Conservation (phyloP, 495 filamentous ascomycete genomes). For the Xylaria acuta region DNA sequence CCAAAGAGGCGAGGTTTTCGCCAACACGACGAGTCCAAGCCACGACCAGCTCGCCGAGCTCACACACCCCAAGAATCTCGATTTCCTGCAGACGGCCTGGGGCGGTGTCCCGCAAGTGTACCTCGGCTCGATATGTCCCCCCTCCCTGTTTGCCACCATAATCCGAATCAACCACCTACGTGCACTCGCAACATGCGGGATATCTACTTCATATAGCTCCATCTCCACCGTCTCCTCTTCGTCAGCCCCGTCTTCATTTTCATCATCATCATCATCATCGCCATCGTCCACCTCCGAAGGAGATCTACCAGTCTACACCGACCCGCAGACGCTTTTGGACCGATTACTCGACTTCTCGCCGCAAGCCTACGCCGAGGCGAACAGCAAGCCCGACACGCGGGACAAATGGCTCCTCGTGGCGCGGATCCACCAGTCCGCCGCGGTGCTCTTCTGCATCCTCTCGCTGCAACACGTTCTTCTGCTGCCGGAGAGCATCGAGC, state of each 20-base stretch:
- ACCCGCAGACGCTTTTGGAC: conserved; percentile 5
- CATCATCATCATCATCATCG: neutral
- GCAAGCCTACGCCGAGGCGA: neutral
- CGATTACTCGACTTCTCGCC: conserved; percentile 15
- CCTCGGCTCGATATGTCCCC: conserved; percentile 26
- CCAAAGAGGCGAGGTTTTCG: conserved; percentile 25
- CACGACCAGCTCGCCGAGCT: conserved; percentile 18
- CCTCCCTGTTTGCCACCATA: conserved; percentile 1
- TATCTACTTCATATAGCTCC: neutral
- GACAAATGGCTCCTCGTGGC: conserved; percentile 23
- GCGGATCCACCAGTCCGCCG: conserved; percentile 21
- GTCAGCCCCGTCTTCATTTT: neutral
- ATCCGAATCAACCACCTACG: conserved; percentile 26
- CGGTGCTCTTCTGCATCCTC: conserved; percentile 21
- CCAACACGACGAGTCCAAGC: conserved; percentile 27
- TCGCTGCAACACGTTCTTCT: conserved; percentile 3
- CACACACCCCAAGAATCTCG: conserved; percentile 15
- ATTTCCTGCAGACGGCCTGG: conserved; percentile 11
- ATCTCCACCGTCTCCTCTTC: neutral
- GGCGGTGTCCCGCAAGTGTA: neutral
- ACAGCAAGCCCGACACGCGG: neutral
- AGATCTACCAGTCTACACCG: neutral
- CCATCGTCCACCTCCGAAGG: neutral
- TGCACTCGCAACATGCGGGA: conserved; percentile 5
- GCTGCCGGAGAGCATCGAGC: neutral